Percentiles rank a stretch among this genome's conserved stretches.
These are phyloP conservation scores for Suhomyces pyralidae DNA, from an alignment of 805 yeast species.

Conservation along the genomic window DNA sequence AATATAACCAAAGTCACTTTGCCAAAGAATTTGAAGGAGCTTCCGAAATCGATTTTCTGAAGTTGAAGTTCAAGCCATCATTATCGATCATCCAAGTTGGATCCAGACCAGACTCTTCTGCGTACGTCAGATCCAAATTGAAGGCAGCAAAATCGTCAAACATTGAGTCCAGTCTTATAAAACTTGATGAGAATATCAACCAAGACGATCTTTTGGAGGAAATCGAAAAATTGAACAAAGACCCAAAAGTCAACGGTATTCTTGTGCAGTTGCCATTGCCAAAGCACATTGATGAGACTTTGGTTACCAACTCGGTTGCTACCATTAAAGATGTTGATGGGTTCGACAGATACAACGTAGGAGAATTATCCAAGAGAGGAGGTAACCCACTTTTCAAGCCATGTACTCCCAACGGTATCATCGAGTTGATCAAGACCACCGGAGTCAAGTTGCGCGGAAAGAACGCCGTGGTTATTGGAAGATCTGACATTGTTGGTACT, in stretches of 20 bases:
- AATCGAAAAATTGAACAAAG: slow-evolving; percentile 65
- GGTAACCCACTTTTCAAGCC: slow-evolving; percentile 84
- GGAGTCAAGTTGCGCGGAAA: slow-evolving; percentile 71
- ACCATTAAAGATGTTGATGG: slow-evolving; percentile 94
- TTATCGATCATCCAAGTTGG: slow-evolving; percentile 90
- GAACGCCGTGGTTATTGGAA: slow-evolving; percentile 86
- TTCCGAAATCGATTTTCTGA: slow-evolving; percentile 21
- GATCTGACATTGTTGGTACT: slow-evolving; percentile 94
- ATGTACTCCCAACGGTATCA: slow-evolving; percentile 93
- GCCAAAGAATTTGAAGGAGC: slow-evolving; percentile 13
- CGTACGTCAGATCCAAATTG: slow-evolving; percentile 87
- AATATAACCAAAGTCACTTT: slow-evolving; percentile 31
- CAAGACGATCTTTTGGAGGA: slow-evolving; percentile 59
- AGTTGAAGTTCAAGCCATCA: slow-evolving; percentile 59
- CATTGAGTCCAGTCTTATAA: slow-evolving; percentile 62
- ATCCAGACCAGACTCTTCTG: slow-evolving; percentile 80
- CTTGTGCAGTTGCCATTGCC: slow-evolving; percentile 92
- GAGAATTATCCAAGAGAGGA: slow-evolving; percentile 84
- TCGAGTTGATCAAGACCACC: slow-evolving; percentile 70
- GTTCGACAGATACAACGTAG: slow-evolving; percentile 82
- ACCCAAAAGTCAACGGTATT: slow-evolving; percentile 78
- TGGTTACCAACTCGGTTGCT: slow-evolving; percentile 75
- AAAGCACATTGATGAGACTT: slow-evolving; percentile 68
- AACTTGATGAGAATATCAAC: slow-evolving; percentile 58
- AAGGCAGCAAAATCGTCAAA: slow-evolving; percentile 87